Evolutionary conservation across 2,329 filamentous ascomycete species (phyloP), one percentile per base, ranked within the genome.

Genomic region (Torrubiellomyces zombiae): DNA sequence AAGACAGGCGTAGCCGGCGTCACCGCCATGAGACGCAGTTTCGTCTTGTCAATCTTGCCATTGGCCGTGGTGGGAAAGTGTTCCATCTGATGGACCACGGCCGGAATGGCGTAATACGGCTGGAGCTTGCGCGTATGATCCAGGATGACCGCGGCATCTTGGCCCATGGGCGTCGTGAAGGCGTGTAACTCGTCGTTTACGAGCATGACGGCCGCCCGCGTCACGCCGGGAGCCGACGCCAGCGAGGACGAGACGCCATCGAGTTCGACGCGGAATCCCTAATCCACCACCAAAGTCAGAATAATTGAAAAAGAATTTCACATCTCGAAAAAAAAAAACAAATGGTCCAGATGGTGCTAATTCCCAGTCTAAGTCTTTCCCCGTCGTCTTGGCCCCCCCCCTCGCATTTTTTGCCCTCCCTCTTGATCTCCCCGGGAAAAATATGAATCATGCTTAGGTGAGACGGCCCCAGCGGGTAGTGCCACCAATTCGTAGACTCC

Each of bases 241-340:
- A 65, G 48, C 9, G 58, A 56, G n/a, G 55, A 45, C 2, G 64
- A 55, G 15, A 72, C 57, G 18, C 66, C 63, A 28, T 70, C 66
- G 7, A 72, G 56, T 40, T 72, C 66, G 22, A 73, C 61, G 14
- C 67, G 61, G 39, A 71, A 70, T 6, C 67, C 66, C 55, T 52
- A 26, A 25, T n/a, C 12, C 3, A 18, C 7, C 14, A 14, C 14
- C 13, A 16, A 23, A 28, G 26, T 23, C 11, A 21, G 14, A 7
- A 10, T 5, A 18, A 9, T 12, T 23, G 7, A 16, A 7, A 7
- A 16, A 22, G 18, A n/a, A n/a, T n/a, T n/a, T n/a, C n/a, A n/a
- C n/a, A n/a, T n/a, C n/a, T n/a, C n/a, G n/a, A n/a, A n/a, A n/a
- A n/a, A n/a, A n/a, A n/a, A n/a, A 16, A 23, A 9, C 20, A 18